Evolutionary conservation across 371 early-diverging fungal genomes (phyloP).

Genomic region (Actinomortierella wolfii): DNA sequence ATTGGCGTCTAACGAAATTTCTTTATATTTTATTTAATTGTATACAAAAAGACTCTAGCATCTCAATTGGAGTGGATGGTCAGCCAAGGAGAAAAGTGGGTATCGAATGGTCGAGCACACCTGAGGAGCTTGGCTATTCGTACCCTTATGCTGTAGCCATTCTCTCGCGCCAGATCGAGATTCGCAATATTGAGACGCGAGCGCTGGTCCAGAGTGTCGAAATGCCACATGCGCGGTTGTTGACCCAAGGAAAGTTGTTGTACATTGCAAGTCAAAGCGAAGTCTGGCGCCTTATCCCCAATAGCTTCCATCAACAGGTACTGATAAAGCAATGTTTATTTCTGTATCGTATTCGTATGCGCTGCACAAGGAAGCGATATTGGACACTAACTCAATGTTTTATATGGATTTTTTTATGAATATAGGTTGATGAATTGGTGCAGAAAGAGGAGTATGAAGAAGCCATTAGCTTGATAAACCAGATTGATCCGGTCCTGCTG

Average conservation of each 20-base stretch:
- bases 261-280: conserved; percentile 79
- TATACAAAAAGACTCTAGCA: conserved; percentile 58
- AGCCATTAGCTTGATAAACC: conserved; percentile 85
- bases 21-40: too few species aligned
- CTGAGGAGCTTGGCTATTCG: conserved; percentile 73
- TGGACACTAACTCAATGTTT: too few species aligned
- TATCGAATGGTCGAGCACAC: conserved; percentile 77
- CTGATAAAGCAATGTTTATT: conserved; percentile 6
- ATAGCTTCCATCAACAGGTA: conserved; percentile 89
- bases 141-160: conserved; percentile 82
- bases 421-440: conserved; percentile 78
- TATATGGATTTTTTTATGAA: conserved; percentile 25
- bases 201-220: conserved; percentile 81
- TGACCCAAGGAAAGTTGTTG: conserved; percentile 74
- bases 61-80: conserved; percentile 74
- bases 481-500: conserved; percentile 82
- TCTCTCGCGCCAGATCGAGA: conserved; percentile 74
- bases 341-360: background rate
- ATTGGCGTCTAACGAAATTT: too few species aligned
- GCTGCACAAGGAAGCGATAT: too few species aligned
- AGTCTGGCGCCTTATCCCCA: conserved; percentile 86
- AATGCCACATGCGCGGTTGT: conserved; percentile 60
- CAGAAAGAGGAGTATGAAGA: conserved; percentile 78
- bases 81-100: conserved; percentile 68
- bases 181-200: conserved; percentile 84